Percentiles rank a stretch among this genome's conserved stretches.
Conservation (phyloP, 305 asterid genomes). For the Solanum aculeatissimum region DNA sequence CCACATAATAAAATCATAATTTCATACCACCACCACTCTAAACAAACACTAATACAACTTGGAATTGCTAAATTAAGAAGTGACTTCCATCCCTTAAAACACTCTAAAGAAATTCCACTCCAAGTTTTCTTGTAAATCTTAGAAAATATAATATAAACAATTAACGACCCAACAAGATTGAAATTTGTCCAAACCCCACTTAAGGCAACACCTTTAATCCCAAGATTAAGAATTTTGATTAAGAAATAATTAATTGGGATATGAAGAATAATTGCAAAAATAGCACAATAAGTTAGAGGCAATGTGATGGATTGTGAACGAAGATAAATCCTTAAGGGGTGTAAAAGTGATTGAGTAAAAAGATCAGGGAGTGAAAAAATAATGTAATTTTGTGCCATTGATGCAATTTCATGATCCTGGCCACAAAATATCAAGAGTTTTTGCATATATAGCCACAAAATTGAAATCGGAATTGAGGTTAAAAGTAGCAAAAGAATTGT, state of each 20-base stretch:
- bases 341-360: constrained; percentile 17
- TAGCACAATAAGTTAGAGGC: constrained; percentile 28
- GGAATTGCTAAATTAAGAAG: constrained; percentile 23
- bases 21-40: constrained; percentile 46
- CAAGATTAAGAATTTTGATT: constrained; percentile 13
- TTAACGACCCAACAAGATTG: constrained; percentile 18
- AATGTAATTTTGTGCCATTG: constrained; percentile 16
- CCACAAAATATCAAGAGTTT: constrained; percentile 19
- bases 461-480: constrained; percentile 18
- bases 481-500: constrained; percentile 16
- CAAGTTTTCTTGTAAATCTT: constrained; percentile 13
- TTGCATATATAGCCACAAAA: constrained; percentile 26
- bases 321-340: constrained; percentile 24
- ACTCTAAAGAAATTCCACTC: constrained; percentile 15
- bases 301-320: constrained; percentile 27
- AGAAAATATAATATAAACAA: constrained; percentile 3
- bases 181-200: constrained; percentile 28
- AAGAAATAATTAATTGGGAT: constrained; percentile 23
- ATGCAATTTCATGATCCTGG: constrained; percentile 20
- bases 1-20: constrained; percentile 29
- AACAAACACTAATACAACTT: constrained; percentile 27
- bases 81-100: constrained; percentile 15
- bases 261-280: constrained; percentile 12
- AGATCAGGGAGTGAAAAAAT: constrained; percentile 25
- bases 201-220: constrained; percentile 24